Percentiles rank a stretch among this genome's conserved stretches.
These are phyloP conservation scores for Cyclostephanos tholiformis DNA, from an alignment of 108 stramenopile species.

Conservation along the genomic window DNA sequence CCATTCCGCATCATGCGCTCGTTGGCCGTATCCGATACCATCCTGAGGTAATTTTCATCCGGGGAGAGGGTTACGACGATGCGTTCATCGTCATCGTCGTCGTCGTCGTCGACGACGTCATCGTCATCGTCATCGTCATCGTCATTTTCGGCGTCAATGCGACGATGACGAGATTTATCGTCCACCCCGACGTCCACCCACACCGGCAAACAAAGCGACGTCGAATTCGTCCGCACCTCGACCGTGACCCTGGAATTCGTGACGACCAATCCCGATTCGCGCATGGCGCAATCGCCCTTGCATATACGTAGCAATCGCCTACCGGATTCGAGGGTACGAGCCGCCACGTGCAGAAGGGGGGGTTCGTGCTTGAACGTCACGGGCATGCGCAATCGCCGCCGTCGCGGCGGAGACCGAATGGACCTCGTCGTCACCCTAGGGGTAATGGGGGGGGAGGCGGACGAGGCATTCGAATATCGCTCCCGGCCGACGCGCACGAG, in stretches of 20 bases:
- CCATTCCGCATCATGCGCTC: conserved; percentile 61
- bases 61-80: conserved; percentile 5
- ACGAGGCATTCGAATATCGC: background rate
- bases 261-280: conserved; percentile 83
- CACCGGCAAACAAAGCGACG: conserved; percentile 58
- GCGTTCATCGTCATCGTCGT: background rate
- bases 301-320: conserved; percentile 62
- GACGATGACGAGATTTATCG: background rate
- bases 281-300: conserved; percentile 69
- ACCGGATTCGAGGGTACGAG: conserved; percentile 56
- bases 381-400: background rate
- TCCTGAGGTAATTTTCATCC: conserved; percentile 47
- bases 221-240: conserved; percentile 71
- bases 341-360: conserved; percentile 80
- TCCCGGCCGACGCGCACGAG: conserved; percentile 24
- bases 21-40: conserved; percentile 65
- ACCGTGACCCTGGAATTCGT: conserved; percentile 63
- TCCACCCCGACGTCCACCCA: conserved; percentile 41
- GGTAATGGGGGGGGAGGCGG: too few relatives aligned
- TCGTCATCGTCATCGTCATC: conserved; percentile 16
- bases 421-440: too few relatives aligned
- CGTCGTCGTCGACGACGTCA: background rate
- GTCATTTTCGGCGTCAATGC: background rate
- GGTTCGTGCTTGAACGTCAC: conserved; percentile 80
- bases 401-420: background rate